Conservation (phyloP, 805 yeast genomes). For the Hanseniaspora taiwanica region DNA sequence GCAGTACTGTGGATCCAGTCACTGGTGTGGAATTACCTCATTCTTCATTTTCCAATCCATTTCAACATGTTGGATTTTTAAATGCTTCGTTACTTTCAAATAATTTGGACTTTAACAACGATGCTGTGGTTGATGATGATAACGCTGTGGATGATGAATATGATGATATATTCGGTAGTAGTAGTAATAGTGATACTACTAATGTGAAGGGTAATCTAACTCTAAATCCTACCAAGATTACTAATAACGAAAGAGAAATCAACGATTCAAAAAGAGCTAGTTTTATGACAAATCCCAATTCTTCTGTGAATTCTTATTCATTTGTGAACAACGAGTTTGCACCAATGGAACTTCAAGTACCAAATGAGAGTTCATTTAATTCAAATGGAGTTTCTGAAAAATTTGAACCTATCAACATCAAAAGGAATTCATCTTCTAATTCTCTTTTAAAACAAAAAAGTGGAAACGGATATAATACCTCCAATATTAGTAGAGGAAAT, state of each 20-base stretch:
- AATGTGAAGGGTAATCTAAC: background rate
- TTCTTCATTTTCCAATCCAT: slow-evolving; percentile 10
- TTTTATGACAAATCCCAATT: background rate
- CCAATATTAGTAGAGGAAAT: too few species aligned
- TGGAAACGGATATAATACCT: too few species aligned
- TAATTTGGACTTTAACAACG: background rate
- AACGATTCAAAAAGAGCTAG: too few species aligned
- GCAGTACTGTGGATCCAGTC: background rate
- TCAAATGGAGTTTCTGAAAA: background rate
- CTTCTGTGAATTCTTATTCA: background rate
- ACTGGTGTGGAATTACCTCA: background rate
- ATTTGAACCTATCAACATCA: background rate
- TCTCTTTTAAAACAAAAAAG: background rate
- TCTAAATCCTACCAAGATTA: background rate
- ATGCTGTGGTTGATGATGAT: background rate
- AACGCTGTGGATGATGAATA: background rate
- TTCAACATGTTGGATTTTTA: slow-evolving; percentile 10
- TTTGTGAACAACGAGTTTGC: background rate
- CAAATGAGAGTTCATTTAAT: too few species aligned
- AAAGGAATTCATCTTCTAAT: background rate
- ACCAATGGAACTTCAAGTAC: too few species aligned
- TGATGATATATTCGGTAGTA: background rate
- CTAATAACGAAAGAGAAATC: too few species aligned
- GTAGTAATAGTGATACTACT: background rate
- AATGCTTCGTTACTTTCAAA: slow-evolving; percentile 1